Percentiles rank a stretch among this genome's conserved stretches.
phyloP scores from a whole-genome alignment of 192 early-diverging fungal genomes.

The Chytriomyces sp. region DNA sequence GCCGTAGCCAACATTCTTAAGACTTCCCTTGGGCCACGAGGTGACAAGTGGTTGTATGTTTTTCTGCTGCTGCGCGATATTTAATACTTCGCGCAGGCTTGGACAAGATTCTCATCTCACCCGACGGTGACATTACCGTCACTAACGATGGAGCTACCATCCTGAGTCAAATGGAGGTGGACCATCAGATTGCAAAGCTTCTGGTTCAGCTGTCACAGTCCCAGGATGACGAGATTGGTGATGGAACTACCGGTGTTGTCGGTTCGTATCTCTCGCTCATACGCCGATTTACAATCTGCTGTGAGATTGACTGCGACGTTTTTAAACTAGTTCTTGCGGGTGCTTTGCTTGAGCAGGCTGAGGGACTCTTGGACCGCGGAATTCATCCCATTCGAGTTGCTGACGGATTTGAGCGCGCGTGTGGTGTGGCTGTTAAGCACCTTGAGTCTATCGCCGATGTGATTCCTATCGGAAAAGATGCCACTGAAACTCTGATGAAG shows the following conservation, averaged over 20 bases:
- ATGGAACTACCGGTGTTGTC: constrained; percentile 99
- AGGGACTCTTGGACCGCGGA: constrained; percentile 90
- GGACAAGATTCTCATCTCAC: constrained; percentile 99
- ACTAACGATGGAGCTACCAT: constrained; percentile 99
- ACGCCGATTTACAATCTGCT: not conserved
- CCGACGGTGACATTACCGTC: constrained; percentile 98
- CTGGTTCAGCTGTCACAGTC: constrained; percentile 96
- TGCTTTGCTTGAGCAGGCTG: constrained; percentile 95
- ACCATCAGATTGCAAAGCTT: constrained; percentile 98
- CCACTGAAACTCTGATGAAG: constrained; percentile 85
- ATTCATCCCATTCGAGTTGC: constrained; percentile 99
- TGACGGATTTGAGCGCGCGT: constrained; percentile 98
- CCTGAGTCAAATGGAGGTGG: constrained; percentile 95
- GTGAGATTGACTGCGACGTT: constrained; percentile 14
- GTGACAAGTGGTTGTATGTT: constrained; percentile 46
- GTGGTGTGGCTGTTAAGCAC: constrained; percentile 89
- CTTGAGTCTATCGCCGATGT: constrained; percentile 91
- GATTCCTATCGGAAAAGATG: constrained; percentile 81
- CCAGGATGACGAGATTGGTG: constrained; percentile 99
- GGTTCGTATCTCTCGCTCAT: constrained; percentile 57
- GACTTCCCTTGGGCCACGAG: constrained; percentile 97
- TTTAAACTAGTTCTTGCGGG: constrained; percentile 85
- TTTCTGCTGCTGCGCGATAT: not conserved
- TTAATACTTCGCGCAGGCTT: constrained; percentile 64
- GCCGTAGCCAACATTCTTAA: constrained; percentile 97